phyloP scores from a whole-genome alignment of 1,284 basidiomycete genomes.

The Ganoderma boninense region DNA sequence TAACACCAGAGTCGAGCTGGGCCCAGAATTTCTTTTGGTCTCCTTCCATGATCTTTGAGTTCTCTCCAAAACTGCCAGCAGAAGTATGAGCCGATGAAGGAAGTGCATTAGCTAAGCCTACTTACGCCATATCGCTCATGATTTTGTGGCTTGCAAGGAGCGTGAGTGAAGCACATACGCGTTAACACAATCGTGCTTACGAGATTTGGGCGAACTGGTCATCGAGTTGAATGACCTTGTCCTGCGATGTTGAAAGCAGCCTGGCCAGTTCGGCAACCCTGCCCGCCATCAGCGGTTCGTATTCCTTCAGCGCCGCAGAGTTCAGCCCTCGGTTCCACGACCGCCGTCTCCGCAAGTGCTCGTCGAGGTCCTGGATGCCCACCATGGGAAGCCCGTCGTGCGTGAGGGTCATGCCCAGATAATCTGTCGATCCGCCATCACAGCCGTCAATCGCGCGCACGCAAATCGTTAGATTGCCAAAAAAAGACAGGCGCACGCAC shows the following conservation, averaged over 20 bases:
- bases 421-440: neutral
- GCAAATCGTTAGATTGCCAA: neutral
- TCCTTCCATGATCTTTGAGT: constrained; percentile 6
- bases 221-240: constrained; percentile 6
- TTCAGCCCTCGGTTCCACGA: constrained; percentile 18
- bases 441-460: neutral
- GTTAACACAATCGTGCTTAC: constrained; percentile 6
- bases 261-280: constrained; percentile 16
- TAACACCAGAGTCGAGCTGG: neutral
- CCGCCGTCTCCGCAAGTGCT: constrained; percentile 15
- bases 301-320: constrained; percentile 17
- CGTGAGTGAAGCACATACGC: neutral
- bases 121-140: constrained; percentile 23
- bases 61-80: constrained; percentile 42
- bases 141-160: neutral
- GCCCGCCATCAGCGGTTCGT: constrained; percentile 7
- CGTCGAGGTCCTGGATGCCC: constrained; percentile 7
- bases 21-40: constrained; percentile 1
- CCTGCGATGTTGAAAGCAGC: neutral
- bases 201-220: constrained; percentile 17
- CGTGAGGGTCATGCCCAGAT: constrained; percentile 2
- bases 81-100: constrained; percentile 52
- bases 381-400: constrained; percentile 26
- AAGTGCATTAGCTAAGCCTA: neutral
- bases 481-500: neutral